A percentile compares a stretch with the other conserved stretches of the same genome.
Evolutionary conservation across 2,329 filamentous ascomycete genomes (phyloP).

Genomic region (Juglanconis oblonga): DNA sequence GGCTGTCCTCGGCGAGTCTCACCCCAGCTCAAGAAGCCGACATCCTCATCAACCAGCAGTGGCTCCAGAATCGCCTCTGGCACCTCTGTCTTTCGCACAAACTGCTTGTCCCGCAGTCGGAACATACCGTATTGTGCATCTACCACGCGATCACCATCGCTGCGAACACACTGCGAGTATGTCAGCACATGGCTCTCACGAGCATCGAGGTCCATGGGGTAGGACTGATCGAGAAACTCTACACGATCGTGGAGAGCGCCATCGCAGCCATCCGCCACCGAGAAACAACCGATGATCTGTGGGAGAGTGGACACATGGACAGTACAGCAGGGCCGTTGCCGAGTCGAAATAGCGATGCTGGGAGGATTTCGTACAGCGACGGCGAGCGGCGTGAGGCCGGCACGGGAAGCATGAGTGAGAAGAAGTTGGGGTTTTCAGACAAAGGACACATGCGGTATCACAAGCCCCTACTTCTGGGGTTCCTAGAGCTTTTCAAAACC

Average conservation of each 20-base stretch:
- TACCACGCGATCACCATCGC: conserved; percentile 9
- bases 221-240: conserved; percentile 12
- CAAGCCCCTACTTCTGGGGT: conserved; percentile 7
- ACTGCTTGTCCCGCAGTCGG: conserved; percentile 8
- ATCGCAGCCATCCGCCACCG: conserved; percentile 8
- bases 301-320: background rate
- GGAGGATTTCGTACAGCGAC: background rate
- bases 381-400: background rate
- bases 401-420: background rate
- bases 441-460: conserved; percentile 2
- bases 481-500: conserved; percentile 8
- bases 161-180: conserved; percentile 6
- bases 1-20: background rate
- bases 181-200: conserved; percentile 3
- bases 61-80: conserved; percentile 12
- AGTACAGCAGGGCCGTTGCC: background rate
- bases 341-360: background rate
- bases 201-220: conserved; percentile 13
- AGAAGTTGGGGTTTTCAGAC: background rate
- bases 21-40: conserved; percentile 11
- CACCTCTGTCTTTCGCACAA: conserved; percentile 12
- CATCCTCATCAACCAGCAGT: conserved; percentile 12
- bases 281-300: conserved; percentile 6
- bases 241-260: conserved; percentile 11
- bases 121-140: conserved; percentile 6